Percentiles rank a stretch among this genome's conserved stretches.
Evolutionary conservation across 805 yeast species (phyloP).

Genomic region (Cyberlindnera saturnus): DNA sequence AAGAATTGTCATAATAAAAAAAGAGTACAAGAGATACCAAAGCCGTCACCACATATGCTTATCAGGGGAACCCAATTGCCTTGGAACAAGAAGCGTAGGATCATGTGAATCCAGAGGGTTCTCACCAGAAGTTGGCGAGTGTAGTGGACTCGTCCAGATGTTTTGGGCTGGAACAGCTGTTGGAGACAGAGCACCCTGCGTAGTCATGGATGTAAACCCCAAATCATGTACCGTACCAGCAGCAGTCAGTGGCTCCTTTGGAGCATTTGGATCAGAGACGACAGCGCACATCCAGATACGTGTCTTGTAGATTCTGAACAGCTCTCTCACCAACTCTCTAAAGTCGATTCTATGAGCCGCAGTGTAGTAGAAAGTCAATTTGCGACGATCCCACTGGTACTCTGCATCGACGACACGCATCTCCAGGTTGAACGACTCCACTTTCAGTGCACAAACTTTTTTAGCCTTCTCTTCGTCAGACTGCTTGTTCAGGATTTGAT

Average conservation of each 20-base stretch:
- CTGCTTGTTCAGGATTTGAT: constrained; percentile 54
- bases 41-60: constrained; percentile 4
- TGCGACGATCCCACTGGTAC: constrained; percentile 76
- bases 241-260: not conserved
- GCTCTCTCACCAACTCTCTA: constrained; percentile 65
- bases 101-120: not conserved
- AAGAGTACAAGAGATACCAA: not conserved
- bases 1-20: not conserved
- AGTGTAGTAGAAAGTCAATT: constrained; percentile 65
- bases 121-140: not conserved
- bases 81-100: constrained; percentile 10
- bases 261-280: constrained; percentile 7
- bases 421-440: constrained; percentile 15
- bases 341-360: constrained; percentile 69
- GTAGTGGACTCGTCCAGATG: constrained; percentile 3
- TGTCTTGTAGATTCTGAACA: constrained; percentile 71
- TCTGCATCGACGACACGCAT: constrained; percentile 71
- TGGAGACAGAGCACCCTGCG: not conserved
- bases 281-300: constrained; percentile 85
- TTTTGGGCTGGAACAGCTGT: not conserved
- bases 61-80: constrained; percentile 14
- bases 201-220: too few relatives aligned
- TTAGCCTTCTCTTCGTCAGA: constrained; percentile 67
- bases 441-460: constrained; percentile 20
- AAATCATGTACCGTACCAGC: not conserved